These are phyloP conservation scores for Leavenworthia alabamica DNA, from an alignment of 345 rosid species.

Conservation along the genomic window DNA sequence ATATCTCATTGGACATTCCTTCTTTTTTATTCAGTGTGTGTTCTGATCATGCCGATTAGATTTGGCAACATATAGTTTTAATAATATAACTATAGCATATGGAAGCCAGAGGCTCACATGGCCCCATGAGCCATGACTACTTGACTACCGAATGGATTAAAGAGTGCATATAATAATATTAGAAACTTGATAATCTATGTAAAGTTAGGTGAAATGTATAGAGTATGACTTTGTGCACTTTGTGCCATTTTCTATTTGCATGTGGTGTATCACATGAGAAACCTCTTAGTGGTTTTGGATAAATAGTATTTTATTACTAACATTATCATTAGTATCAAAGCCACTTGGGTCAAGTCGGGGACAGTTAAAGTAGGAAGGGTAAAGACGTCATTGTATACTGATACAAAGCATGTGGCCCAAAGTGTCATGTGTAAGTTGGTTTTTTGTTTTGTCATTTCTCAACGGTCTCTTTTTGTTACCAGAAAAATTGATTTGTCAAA, in stretches of 20 bases:
- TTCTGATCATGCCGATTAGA: slow-evolving; percentile 20
- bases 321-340: slow-evolving; percentile 10
- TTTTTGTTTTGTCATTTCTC: slow-evolving; percentile 26
- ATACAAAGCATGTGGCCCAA: slow-evolving; percentile 28
- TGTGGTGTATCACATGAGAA: slow-evolving; percentile 23
- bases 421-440: slow-evolving; percentile 17
- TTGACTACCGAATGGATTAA: slow-evolving; percentile 21
- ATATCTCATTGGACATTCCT: slow-evolving; percentile 28
- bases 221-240: slow-evolving; percentile 14
- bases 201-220: slow-evolving; percentile 28
- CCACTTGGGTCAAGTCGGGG: slow-evolving; percentile 23
- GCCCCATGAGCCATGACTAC: slow-evolving; percentile 21
- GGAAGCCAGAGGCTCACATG: slow-evolving; percentile 33
- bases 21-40: background rate
- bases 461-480: slow-evolving; percentile 18
- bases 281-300: slow-evolving; percentile 11
- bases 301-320: background rate
- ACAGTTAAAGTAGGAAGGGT: slow-evolving; percentile 15
- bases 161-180: slow-evolving; percentile 11
- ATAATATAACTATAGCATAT: slow-evolving; percentile 12
- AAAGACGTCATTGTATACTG: slow-evolving; percentile 21
- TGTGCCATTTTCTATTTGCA: slow-evolving; percentile 11
- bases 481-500: slow-evolving; percentile 16
- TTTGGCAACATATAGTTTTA: slow-evolving; percentile 20
- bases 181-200: slow-evolving; percentile 11